These are phyloP conservation scores for Exobasidium cylindrosporum DNA, from an alignment of 1,284 basidiomycete species.

Conservation along the genomic window DNA sequence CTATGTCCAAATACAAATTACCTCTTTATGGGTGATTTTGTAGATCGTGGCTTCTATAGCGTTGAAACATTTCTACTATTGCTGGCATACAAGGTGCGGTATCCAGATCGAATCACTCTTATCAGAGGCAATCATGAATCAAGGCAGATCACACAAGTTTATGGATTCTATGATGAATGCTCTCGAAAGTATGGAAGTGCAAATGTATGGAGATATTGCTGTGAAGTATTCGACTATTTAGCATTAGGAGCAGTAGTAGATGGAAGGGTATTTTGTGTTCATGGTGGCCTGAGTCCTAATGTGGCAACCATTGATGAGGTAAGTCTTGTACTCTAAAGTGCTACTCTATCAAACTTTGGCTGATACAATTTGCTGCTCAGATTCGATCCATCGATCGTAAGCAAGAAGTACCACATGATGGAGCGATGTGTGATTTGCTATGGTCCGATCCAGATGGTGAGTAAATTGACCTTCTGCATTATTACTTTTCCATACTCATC, in stretches of 20 bases:
- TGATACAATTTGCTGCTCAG: constrained; percentile 57
- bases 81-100: constrained; percentile 91
- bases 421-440: constrained; percentile 94
- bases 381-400: constrained; percentile 93
- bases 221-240: constrained; percentile 96
- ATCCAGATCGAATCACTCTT: constrained; percentile 94
- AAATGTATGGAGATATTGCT: constrained; percentile 97
- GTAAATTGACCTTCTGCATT: neutral
- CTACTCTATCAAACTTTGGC: neutral
- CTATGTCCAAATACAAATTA: constrained; percentile 95
- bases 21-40: constrained; percentile 84
- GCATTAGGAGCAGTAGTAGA: constrained; percentile 75
- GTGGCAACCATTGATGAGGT: constrained; percentile 40
- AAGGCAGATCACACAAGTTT: constrained; percentile 91
- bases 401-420: constrained; percentile 99
- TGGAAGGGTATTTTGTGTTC: constrained; percentile 80
- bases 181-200: constrained; percentile 90
- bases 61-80: constrained; percentile 95
- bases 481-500: neutral
- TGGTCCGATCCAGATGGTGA: constrained; percentile 93
- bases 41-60: constrained; percentile 82
- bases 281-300: constrained; percentile 76
- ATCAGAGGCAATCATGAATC: constrained; percentile 98
- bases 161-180: constrained; percentile 99
- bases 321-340: neutral